A percentile compares a stretch with the other conserved stretches of the same genome.
Evolutionary conservation across 2,329 filamentous ascomycete species (phyloP).

Genomic region (Penicillium sp.): DNA sequence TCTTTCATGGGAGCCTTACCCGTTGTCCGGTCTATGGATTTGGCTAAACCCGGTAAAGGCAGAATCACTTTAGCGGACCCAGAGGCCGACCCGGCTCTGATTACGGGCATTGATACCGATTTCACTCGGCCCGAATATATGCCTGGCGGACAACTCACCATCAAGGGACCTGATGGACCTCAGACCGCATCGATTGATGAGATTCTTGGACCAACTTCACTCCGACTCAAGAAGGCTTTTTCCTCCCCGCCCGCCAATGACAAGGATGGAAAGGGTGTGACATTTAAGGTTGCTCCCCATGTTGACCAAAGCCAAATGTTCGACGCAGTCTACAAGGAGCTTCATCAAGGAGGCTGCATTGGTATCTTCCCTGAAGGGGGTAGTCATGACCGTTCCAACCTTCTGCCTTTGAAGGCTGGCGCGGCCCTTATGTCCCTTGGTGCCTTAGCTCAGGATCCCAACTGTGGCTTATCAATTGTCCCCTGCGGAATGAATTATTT

Average conservation of each 20-base stretch:
- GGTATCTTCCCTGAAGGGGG: slow-evolving; percentile 96
- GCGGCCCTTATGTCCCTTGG: slow-evolving; percentile 96
- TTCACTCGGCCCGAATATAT: slow-evolving; percentile 74
- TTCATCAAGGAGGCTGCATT: slow-evolving; percentile 82
- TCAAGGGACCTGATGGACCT: slow-evolving; percentile 69
- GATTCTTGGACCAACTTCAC: slow-evolving; percentile 74
- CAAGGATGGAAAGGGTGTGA: slow-evolving; percentile 60
- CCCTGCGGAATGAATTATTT: slow-evolving; percentile 98
- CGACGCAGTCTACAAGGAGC: slow-evolving; percentile 83
- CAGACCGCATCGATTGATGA: slow-evolving; percentile 81
- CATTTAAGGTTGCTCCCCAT: slow-evolving; percentile 84
- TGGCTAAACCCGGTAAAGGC: slow-evolving; percentile 75
- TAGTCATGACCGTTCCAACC: slow-evolving; percentile 87
- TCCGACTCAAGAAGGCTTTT: slow-evolving; percentile 83
- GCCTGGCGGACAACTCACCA: slow-evolving; percentile 78
- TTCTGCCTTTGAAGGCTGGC: slow-evolving; percentile 88
- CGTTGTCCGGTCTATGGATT: slow-evolving; percentile 85
- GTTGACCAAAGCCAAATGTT: slow-evolving; percentile 92
- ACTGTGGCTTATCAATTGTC: slow-evolving; percentile 86
- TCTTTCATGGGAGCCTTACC: slow-evolving; percentile 83
- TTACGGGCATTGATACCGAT: slow-evolving; percentile 77
- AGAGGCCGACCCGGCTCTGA: slow-evolving; percentile 74
- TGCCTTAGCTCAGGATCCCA: slow-evolving; percentile 76
- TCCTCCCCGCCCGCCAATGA: slow-evolving; percentile 65
- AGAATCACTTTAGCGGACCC: slow-evolving; percentile 85